Percentiles rank a stretch among this genome's conserved stretches.
Conservation (phyloP, 2,329 filamentous ascomycete genomes). For the Fusarium sp. region DNA sequence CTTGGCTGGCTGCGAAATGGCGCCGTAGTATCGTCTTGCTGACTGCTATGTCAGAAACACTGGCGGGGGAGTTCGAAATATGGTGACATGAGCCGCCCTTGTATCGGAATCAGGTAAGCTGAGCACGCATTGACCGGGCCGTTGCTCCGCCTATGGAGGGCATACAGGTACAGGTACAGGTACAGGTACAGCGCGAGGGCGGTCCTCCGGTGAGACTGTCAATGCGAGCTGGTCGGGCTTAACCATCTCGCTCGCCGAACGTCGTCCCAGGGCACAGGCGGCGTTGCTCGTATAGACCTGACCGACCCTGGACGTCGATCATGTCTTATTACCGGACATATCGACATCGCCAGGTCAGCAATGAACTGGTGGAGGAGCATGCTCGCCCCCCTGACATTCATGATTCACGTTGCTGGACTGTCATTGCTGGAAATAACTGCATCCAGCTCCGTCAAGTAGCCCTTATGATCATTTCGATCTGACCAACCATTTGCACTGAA, state of each 20-base stretch:
- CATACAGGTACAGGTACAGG: background rate
- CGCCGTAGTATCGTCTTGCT: background rate
- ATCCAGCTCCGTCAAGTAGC: background rate
- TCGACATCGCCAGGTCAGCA: background rate
- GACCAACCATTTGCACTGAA: too few species aligned
- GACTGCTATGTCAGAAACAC: background rate
- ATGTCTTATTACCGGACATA: conserved; percentile 14
- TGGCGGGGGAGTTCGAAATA: background rate
- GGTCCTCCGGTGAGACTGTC: background rate
- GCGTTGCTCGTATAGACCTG: conserved; percentile 19
- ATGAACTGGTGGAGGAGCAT: conserved; percentile 5
- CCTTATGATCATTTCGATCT: too few species aligned
- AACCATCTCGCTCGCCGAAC: conserved; percentile 1
- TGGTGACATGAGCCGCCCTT: background rate
- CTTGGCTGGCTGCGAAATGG: too few species aligned
- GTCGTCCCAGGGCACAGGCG: conserved; percentile 9
- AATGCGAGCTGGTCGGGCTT: conserved; percentile 8
- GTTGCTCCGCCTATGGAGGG: conserved; percentile 8
- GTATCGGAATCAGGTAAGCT: background rate
- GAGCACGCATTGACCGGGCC: conserved; percentile 14
- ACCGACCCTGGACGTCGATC: conserved; percentile 27
- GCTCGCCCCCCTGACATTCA: background rate
- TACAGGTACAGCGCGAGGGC: background rate
- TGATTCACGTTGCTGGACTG: background rate
- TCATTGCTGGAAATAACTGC: conserved; percentile 14